Conservation (phyloP, 495 filamentous ascomycete genomes). For the Penicillium tannophilum region DNA sequence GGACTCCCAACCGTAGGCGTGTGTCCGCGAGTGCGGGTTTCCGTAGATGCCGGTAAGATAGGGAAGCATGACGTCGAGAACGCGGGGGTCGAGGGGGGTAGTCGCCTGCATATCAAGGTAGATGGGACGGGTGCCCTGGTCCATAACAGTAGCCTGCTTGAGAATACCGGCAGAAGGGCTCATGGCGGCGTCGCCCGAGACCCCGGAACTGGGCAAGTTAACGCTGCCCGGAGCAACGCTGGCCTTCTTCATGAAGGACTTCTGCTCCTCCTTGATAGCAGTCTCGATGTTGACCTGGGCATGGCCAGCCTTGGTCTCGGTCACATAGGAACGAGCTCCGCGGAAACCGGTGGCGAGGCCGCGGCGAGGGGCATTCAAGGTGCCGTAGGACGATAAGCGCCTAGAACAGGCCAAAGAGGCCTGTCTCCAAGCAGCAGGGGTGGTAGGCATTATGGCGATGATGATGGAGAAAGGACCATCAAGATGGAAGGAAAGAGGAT, state of each 20-base stretch:
- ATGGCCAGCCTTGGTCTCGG: conserved; percentile 75
- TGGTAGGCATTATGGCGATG: conserved; percentile 66
- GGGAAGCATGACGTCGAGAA: conserved; percentile 95
- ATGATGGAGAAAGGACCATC: conserved; percentile 25
- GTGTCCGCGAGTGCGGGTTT: conserved; percentile 95
- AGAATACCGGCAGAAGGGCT: conserved; percentile 85
- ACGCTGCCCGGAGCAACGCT: conserved; percentile 58
- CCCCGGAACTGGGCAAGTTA: conserved; percentile 57
- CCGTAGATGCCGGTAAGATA: conserved; percentile 93
- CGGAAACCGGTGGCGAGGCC: conserved; percentile 36
- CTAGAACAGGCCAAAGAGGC: conserved; percentile 69
- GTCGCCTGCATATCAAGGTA: conserved; percentile 99
- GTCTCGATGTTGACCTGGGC: conserved; percentile 84
- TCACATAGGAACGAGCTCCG: conserved; percentile 69
- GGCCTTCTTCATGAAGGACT: conserved; percentile 72
- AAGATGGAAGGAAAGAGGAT: conserved; percentile 17
- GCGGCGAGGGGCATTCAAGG: conserved; percentile 49
- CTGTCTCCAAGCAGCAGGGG: conserved; percentile 74
- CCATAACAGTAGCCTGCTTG: conserved; percentile 90
- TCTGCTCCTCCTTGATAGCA: conserved; percentile 80
- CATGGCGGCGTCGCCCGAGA: conserved; percentile 68
- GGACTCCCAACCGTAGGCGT: conserved; percentile 98
- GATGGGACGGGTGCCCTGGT: conserved; percentile 90
- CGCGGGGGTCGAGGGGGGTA: conserved; percentile 91
- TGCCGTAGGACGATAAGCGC: conserved; percentile 48